Conservation (phyloP, 148 eudicot genomes). For the Vaccinium corymbosum region DNA sequence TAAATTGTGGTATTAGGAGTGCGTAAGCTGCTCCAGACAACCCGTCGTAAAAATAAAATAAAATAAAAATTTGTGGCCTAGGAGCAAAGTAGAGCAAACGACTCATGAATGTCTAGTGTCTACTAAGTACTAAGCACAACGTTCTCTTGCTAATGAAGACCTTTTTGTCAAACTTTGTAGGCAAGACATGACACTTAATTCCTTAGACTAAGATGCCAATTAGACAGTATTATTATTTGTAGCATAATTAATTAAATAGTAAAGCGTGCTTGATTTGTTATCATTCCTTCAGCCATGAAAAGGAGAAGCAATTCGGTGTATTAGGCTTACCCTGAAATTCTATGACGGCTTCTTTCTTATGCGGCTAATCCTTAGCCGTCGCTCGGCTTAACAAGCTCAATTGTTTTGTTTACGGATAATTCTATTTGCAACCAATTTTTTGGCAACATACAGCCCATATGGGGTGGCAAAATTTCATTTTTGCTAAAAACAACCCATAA, state of each 20-base stretch:
- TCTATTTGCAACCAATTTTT: too few species aligned
- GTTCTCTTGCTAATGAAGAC: background rate
- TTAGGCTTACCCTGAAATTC: conserved; percentile 8
- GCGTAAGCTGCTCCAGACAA: too few species aligned
- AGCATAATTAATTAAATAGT: background rate
- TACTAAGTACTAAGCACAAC: background rate
- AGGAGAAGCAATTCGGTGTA: conserved; percentile 29
- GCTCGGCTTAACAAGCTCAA: background rate
- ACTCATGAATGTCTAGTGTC: background rate
- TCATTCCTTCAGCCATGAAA: conserved; percentile 36
- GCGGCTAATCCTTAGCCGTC: background rate
- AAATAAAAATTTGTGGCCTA: background rate
- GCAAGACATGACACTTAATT: background rate
- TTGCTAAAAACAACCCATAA: too few species aligned
- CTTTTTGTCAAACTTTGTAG: background rate
- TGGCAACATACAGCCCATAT: too few species aligned
- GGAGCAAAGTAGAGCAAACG: background rate
- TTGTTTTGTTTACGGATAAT: too few species aligned
- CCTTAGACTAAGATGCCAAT: background rate
- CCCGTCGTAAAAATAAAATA: too few species aligned
- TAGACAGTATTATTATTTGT: too few species aligned
- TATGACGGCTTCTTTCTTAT: conserved; percentile 2
- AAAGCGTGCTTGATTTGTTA: conserved; percentile 40
- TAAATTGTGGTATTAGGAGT: background rate
- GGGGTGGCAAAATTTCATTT: too few species aligned